Evolutionary conservation across 768 basidiomycete genomes (phyloP), one percentile per base, ranked within the genome.

Genomic region (Mycena rosella): DNA sequence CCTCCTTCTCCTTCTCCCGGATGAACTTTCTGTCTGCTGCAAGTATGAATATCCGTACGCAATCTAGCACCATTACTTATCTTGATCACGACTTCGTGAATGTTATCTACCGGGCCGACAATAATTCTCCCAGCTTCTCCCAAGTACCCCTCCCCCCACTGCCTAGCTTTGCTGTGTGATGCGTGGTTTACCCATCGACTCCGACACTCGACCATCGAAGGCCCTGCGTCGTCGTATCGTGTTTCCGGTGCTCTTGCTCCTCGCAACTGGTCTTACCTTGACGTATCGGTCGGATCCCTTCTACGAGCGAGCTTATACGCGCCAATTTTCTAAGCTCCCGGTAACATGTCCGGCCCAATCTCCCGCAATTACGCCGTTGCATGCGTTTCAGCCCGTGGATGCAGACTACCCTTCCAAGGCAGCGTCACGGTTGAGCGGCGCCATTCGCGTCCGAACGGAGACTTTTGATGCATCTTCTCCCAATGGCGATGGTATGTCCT

Each of bases 391-490:
- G 51, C 64, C 64, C 11, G 57, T 24, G 22, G 64, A 65, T 24
- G 49, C 22, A 26, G 53, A 53, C 26, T 59, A 65, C 27, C 32
- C 56, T 34, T 22, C 14, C 51, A 55, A 55, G 27, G 71, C 72
- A 1, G 69, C 71, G 15, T 71, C 73, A 15, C 75, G 73, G 64
- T 66, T 78, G 34, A 65, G 73, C 32, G 77, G 75, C 2, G 77
- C 77, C 38, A 72, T 78, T 29, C 63, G 69, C 30, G 61, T 78
- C 29, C 74, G 59, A 14, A 87, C 86, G 13, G 84, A 84, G 68
- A 82, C 81, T 1, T 85, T 78, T 72, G 86, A 87, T 64, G 67
- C 76, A 48, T 83, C 83, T 79, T 77, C 71, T 3, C 79, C 80
- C 0, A 74, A 85, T n/a, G 86, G 83, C 32, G 74, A 74, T 7